A percentile compares a stretch with the other conserved stretches of the same genome.
Conservation (phyloP, 345 rosid genomes). For the Salix exigua region DNA sequence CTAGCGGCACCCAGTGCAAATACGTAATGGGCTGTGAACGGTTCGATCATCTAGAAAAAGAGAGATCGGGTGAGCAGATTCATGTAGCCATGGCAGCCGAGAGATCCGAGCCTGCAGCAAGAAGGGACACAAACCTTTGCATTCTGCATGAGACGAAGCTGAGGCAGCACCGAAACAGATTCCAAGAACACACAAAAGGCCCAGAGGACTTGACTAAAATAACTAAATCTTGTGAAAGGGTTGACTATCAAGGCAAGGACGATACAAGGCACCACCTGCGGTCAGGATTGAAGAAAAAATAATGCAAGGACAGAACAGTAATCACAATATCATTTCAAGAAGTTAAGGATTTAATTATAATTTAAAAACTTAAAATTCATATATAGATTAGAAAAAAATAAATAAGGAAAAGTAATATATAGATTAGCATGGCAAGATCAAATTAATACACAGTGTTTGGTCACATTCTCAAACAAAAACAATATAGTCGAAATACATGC, state of each 20-base stretch:
- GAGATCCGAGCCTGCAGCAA: background rate
- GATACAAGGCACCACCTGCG: constrained; percentile 57
- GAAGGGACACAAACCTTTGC: constrained; percentile 47
- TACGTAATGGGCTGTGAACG: constrained; percentile 78
- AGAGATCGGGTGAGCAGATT: background rate
- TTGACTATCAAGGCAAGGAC: constrained; percentile 50
- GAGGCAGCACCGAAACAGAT: constrained; percentile 79
- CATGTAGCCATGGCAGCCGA: background rate
- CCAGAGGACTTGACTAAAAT: constrained; percentile 41
- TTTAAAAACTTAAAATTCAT: no score
- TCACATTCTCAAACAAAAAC: no score
- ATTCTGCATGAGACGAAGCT: constrained; percentile 82
- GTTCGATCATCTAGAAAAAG: constrained; percentile 69
- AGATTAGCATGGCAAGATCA: background rate
- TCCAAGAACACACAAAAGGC: constrained; percentile 64
- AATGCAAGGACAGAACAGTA: background rate
- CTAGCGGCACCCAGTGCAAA: constrained; percentile 75
- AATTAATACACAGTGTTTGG: no score
- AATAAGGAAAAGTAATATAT: background rate
- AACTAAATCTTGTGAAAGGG: constrained; percentile 23
- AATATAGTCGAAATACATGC: no score
- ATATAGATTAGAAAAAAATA: no score
- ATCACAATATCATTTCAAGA: background rate
- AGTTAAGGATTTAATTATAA: background rate
- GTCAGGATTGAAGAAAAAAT: background rate